A percentile compares a stretch with the other conserved stretches of the same genome.
These are phyloP conservation scores for Phytophthora cryptogea DNA, from an alignment of 352 stramenopile species.

Conservation along the genomic window DNA sequence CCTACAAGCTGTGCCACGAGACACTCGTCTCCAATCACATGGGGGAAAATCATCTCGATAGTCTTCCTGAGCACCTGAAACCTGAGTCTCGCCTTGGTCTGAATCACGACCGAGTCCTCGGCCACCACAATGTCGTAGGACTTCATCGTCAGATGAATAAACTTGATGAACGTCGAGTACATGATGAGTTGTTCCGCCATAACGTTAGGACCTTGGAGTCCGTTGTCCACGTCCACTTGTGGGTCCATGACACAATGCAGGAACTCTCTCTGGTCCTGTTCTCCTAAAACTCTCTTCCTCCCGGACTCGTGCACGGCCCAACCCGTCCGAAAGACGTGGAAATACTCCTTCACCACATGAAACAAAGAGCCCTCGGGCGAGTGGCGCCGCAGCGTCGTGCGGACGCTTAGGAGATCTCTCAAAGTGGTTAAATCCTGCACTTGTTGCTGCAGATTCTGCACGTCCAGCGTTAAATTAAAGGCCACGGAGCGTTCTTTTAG, in stretches of 20 bases:
- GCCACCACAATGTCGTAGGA: constrained; percentile 37
- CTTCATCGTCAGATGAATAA: constrained; percentile 37
- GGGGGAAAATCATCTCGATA: constrained; percentile 51
- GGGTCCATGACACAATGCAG: constrained; percentile 44
- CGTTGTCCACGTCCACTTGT: constrained; percentile 40
- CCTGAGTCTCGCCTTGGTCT: constrained; percentile 28
- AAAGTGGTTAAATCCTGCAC: constrained; percentile 30
- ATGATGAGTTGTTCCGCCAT: constrained; percentile 47
- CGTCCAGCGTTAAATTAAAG: constrained; percentile 54
- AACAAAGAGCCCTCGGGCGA: constrained; percentile 33
- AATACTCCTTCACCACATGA: constrained; percentile 32
- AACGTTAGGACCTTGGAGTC: constrained; percentile 35
- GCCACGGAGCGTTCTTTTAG: constrained; percentile 44
- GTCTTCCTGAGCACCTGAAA: constrained; percentile 56
- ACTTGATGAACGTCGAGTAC: constrained; percentile 50
- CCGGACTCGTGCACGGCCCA: constrained; percentile 2
- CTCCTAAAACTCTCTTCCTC: constrained; percentile 20
- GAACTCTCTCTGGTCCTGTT: constrained; percentile 39
- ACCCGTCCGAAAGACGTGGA: constrained; percentile 28
- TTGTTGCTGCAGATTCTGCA: constrained; percentile 43
- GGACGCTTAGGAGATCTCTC: constrained; percentile 11
- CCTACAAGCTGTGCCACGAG: constrained; percentile 49
- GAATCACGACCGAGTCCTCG: constrained; percentile 44
- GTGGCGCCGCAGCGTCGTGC: constrained; percentile 1
- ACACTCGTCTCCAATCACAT: constrained; percentile 43